Conservation (phyloP, 129 eudicot genomes). For the Heracleum sosnowskyi region DNA sequence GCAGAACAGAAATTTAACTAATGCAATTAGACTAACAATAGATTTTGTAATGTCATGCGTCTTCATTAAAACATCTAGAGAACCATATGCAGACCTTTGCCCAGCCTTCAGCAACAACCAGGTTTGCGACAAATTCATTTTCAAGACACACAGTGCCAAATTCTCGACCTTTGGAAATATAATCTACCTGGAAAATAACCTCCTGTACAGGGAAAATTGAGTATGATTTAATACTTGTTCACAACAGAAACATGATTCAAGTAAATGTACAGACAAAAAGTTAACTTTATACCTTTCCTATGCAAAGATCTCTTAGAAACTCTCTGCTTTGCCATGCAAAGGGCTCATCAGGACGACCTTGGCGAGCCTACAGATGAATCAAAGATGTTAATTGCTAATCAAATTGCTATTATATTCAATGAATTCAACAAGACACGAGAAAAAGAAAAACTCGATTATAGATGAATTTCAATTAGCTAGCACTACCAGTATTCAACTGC, state of each 20-base stretch:
- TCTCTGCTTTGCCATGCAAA: slow-evolving; percentile 98
- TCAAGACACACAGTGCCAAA: slow-evolving; percentile 74
- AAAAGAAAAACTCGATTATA: too few relatives aligned
- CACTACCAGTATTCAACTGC: too few relatives aligned
- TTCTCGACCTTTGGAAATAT: slow-evolving; percentile 64
- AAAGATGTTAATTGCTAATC: background rate
- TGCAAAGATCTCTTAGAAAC: slow-evolving; percentile 67
- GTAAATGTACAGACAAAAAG: too few relatives aligned
- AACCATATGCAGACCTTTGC: slow-evolving; percentile 51
- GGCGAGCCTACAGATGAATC: slow-evolving; percentile 56
- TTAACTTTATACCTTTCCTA: slow-evolving; percentile 72
- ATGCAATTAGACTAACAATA: slow-evolving; percentile 4
- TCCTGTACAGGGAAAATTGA: slow-evolving; percentile 35
- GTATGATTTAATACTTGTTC: background rate
- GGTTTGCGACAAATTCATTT: slow-evolving; percentile 51
- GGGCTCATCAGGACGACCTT: slow-evolving; percentile 82
- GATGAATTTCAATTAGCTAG: too few relatives aligned
- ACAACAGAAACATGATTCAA: background rate
- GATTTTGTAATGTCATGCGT: background rate
- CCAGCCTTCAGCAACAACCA: slow-evolving; percentile 87
- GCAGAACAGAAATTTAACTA: slow-evolving; percentile 16
- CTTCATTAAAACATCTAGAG: background rate
- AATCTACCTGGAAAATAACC: slow-evolving; percentile 66
- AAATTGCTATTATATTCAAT: too few relatives aligned
- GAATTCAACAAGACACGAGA: too few relatives aligned